Evolutionary conservation across 164 flowering plant species (phyloP), one percentile per base, ranked within the genome.

Genomic region (Berberis vulgaris): DNA sequence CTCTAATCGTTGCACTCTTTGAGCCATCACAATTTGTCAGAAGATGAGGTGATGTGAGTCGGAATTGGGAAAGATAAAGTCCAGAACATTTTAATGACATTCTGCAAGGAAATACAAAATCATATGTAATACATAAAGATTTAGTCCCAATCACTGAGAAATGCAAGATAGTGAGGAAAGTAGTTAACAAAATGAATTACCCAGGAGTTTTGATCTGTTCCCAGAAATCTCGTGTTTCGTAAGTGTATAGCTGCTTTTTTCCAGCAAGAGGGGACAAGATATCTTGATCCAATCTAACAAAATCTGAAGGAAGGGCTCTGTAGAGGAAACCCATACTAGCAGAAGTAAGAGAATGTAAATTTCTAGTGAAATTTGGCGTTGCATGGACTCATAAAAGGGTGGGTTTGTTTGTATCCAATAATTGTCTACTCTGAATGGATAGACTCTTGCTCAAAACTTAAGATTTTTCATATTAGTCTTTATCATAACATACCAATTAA

Each of bases 191-290:
- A 45, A 47, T 52, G 60, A 12, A 13, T 67, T 79, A 95, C 99
- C 98, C 97, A 2, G 98, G 99, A 73, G 97, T 86, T 72, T 95
- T 95, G 49, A 95, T 91, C 77, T 95, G 99, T 76, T 95, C 95
- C 99, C 99, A 95, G 73, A 88, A 95, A 66, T 91, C 94, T 79
- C 76, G 68, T 45, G 96, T 89, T 72, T 91, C 89, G 72, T 84
- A 89, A 39, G 92, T 90, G 65, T 89, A 91, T 10, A 95, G 68
- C 74, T 86, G 86, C 69, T 86, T 89, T 83, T 95, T 95, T 44
- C 99, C 99, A 10, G 99, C 98, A 64, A 95, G 89, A 68, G 99
- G 99, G 41, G 98, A 81, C 65, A 95, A 75, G 59, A 95, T 95
- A 75, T 95, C 97, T 78, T 95, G 99, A 79, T 91, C 99, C 78